phyloP scores from a whole-genome alignment of 805 yeast genomes.

The Komagataella populi region DNA sequence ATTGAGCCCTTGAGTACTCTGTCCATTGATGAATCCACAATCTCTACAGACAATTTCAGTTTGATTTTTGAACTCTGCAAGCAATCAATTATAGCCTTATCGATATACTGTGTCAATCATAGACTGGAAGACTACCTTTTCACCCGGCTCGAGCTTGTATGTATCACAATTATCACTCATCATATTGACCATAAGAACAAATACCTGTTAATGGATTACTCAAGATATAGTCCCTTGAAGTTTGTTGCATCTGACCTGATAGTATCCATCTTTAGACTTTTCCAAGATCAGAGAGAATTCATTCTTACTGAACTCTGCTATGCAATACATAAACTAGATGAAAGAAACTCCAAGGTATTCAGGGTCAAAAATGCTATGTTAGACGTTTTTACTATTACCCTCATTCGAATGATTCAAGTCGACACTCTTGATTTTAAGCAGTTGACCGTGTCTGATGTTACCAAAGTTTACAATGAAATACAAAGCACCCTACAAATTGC shows the following conservation, averaged over 20 bases:
- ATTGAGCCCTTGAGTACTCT: not conserved
- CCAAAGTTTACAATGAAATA: not conserved
- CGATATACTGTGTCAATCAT: not conserved
- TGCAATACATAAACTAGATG: slow-evolving; percentile 35
- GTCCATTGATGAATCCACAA: not conserved
- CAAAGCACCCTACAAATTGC: not conserved
- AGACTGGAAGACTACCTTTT: slow-evolving; percentile 33
- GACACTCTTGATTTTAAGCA: not conserved
- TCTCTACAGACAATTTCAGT: not conserved
- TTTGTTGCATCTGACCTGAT: slow-evolving; percentile 16
- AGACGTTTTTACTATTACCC: slow-evolving; percentile 5
- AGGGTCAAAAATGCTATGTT: slow-evolving; percentile 22
- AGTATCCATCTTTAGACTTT: slow-evolving; percentile 22
- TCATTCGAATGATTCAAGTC: slow-evolving; percentile 5
- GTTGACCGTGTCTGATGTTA: not conserved
- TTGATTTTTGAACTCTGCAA: not conserved
- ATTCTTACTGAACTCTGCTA: slow-evolving; percentile 46
- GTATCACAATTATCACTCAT: slow-evolving; percentile 25
- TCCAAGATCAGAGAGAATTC: slow-evolving; percentile 41
- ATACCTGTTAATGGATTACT: slow-evolving; percentile 8
- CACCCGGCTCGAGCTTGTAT: slow-evolving; percentile 46
- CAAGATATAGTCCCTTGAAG: slow-evolving; percentile 15
- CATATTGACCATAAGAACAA: slow-evolving; percentile 15
- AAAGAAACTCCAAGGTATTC: slow-evolving; percentile 24
- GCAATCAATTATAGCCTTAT: not conserved